Evolutionary conservation across 768 basidiomycete species (phyloP), one percentile per base, ranked within the genome.

Genomic region (Lentinula lateritia): DNA sequence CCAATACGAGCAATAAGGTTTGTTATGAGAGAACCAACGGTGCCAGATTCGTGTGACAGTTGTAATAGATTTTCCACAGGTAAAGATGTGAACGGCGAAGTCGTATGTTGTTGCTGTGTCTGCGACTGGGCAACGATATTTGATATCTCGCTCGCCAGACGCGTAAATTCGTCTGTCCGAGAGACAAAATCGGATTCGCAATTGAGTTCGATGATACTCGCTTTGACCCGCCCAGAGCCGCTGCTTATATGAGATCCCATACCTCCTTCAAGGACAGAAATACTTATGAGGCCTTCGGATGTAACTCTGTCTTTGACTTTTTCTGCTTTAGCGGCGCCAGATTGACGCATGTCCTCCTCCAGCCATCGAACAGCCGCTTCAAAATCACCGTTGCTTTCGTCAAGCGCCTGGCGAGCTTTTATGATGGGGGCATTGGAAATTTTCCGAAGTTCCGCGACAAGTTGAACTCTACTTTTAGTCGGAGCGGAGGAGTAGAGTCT

Each of bases 181-280:
- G 87, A 92, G 34, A 98, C 95, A 70, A 97, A 98, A 76, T 98
- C 95, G 57, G 95, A 97, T 76, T 98, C 95, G 76, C 95, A 98
- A 66, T 92, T 93, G 63, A 97, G 78, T 73, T 98, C 95, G 61
- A 98, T 78, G 83, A 97, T 90, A 18, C 89, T 87, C 10, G 90
- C 93, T 41, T 92, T 84, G 39, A 91, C 74, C 42, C 83, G 79
- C 1, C 80, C 80, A 18, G 71, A 72, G 6, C 73, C 72, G 41
- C 65, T 64, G 41, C 68, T 75, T 10, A 65, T 70, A 52, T 68
- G 71, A 38, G 74, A 65, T 16, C 78, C 79, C 20, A 75, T 74
- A 15, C 89, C 91, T 13, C 81, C 76, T 16, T 90, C 86, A 23
- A 96, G 80, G 10, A 93, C 74, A 48, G 85, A 87, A n/a, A 90